Evolutionary conservation across 345 rosid genomes (phyloP).

Genomic region (Salix arbutifolia): DNA sequence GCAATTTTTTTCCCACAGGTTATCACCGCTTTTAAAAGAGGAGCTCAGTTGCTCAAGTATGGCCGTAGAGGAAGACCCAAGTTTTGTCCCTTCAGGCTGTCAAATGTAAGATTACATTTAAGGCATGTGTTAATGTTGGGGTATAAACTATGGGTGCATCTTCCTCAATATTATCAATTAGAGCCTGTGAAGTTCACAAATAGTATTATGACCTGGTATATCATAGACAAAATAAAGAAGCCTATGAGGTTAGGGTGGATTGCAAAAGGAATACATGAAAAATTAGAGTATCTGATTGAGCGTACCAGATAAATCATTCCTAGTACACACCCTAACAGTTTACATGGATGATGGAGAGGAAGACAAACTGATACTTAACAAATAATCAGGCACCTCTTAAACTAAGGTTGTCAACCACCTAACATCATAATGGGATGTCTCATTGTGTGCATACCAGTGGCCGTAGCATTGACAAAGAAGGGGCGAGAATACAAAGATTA

Average conservation of each 20-base stretch:
- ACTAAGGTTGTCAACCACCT: neutral
- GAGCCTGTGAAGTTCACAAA: conserved; percentile 50
- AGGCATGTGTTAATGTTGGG: conserved; percentile 41
- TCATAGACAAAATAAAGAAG: neutral
- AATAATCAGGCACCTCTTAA: neutral
- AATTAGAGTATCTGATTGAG: neutral
- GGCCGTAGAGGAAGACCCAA: conserved; percentile 1
- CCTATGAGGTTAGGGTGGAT: neutral
- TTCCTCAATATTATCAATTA: conserved; percentile 83
- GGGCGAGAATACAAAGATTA: neutral
- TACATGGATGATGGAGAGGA: neutral
- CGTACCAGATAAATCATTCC: neutral
- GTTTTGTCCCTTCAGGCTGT: neutral
- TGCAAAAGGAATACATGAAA: neutral
- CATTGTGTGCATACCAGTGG: neutral
- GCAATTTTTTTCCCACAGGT: neutral
- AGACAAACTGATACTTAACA: neutral
- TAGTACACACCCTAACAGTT: neutral
- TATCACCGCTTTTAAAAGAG: neutral
- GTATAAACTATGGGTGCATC: conserved; percentile 96
- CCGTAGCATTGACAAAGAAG: neutral
- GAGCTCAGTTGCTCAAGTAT: conserved; percentile 3
- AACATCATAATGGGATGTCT: neutral
- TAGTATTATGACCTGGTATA: neutral
- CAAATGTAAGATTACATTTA: neutral